Base-by-base conservation (phyloP, 1,284 basidiomycete species). In the Coniferiporia weirii region DNA sequence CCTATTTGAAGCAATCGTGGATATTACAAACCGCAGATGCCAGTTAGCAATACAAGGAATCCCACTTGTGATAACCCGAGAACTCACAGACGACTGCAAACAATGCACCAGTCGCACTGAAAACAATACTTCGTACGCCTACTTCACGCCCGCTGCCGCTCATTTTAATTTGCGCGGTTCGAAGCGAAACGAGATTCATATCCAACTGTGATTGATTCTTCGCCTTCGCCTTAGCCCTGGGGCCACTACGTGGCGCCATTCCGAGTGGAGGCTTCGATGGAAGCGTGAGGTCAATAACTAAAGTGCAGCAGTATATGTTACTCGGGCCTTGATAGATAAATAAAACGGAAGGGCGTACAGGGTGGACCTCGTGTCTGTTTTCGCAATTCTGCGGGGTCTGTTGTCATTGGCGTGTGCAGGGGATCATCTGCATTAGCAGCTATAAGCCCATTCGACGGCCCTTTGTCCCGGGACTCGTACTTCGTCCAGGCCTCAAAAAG, bases 1-100 rank as follows among this genome's bases (percentile, higher is more conserved):
- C 79, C 80, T 81, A 61, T 6, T 61, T 47, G 52, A 53, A 53
- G 43, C n/a, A n/a, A 34, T 40, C 1, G 40, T 52, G 58, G 56
- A 48, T 27, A 27, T 27, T 27, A 50, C 34, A 20, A n/a, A 49
- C 13, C 36, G 19, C 20, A 27, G 9, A 20, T 2, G 20, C 22
- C 19, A 47, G 13, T 40, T 10, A 27, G 27, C 27, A 27, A 27
- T 27, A 27, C 2, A 10, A 15, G 38, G 38, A 40, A 15, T 40
- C 2, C 38, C 9, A 40, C 15, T 40, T 10, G 38, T 40, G 38
- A 40, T 10, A 40, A 10, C 9, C 9, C 43, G 17, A n/a, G 22
- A 45, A 62, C 68, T 61, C 38, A 69, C 68, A 68, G 10, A 57
- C 57, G 17, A 69, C 61, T 1, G 68, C 68, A 50, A 68, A 67